These are phyloP conservation scores for Leucocoprinus birnbaumii DNA, from an alignment of 768 basidiomycete genomes.

Conservation along the genomic window DNA sequence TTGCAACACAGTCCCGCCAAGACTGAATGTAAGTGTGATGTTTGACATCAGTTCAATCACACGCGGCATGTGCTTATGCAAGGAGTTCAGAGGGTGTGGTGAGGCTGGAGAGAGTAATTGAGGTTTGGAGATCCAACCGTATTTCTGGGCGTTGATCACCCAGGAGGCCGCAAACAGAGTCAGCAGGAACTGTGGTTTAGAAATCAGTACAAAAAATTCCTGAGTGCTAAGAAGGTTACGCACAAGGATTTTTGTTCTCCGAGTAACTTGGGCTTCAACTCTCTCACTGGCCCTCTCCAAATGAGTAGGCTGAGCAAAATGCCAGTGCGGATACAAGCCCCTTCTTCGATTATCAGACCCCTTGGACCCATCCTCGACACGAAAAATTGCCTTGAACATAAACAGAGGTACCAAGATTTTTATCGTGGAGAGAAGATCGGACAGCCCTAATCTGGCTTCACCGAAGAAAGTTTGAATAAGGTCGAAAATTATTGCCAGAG, in stretches of 20 bases:
- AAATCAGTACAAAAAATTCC: background rate
- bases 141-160: too few species aligned
- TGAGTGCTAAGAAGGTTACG: background rate
- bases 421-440: background rate
- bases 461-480: background rate
- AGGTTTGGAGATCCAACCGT: too few species aligned
- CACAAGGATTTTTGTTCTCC: conserved; percentile 1
- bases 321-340: conserved; percentile 18
- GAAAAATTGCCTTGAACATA: conserved; percentile 24
- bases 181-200: conserved; percentile 5
- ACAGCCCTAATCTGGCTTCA: background rate
- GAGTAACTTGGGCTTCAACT: conserved; percentile 9
- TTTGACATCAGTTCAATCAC: background rate
- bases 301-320: conserved; percentile 21
- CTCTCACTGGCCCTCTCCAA: conserved; percentile 26
- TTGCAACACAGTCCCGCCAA: conserved; percentile 19
- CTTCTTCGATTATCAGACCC: conserved; percentile 1
- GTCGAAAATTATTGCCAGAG: conserved; percentile 7
- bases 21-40: conserved; percentile 8
- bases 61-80: background rate
- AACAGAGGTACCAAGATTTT: conserved; percentile 14
- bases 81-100: background rate
- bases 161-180: background rate
- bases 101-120: too few species aligned
- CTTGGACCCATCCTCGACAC: conserved; percentile 18